phyloP scores from a whole-genome alignment of 768 basidiomycete species.

The Hebeloma cylindrosporum region DNA sequence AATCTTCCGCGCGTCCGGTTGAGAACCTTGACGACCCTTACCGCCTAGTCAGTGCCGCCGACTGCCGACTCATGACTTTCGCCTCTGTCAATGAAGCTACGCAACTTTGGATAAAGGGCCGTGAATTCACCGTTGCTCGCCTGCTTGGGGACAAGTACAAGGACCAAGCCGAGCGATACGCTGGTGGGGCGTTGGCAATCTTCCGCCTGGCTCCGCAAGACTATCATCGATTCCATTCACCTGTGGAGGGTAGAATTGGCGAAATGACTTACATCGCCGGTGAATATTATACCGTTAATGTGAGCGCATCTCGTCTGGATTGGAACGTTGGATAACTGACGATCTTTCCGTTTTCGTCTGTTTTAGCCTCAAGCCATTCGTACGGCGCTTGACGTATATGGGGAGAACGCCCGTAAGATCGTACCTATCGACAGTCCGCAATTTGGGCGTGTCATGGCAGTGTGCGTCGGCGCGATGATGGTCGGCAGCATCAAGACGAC shows the following conservation, averaged over 20 bases:
- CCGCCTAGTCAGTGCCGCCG: conserved; percentile 85
- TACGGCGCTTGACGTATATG: conserved; percentile 87
- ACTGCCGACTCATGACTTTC: conserved; percentile 96
- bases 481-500: conserved; percentile 88
- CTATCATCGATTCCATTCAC: conserved; percentile 92
- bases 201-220: conserved; percentile 94
- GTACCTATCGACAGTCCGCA: conserved; percentile 87
- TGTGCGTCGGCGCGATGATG: conserved; percentile 95
- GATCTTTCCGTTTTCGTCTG: not conserved
- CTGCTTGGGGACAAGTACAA: conserved; percentile 81
- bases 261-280: conserved; percentile 81
- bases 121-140: conserved; percentile 81
- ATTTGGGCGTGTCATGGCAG: conserved; percentile 91
- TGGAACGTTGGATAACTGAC: not conserved
- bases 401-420: conserved; percentile 91
- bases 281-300: conserved; percentile 96
- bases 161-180: conserved; percentile 65
- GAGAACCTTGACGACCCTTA: conserved; percentile 71
- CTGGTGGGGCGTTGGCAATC: conserved; percentile 82
- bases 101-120: conserved; percentile 93
- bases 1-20: conserved; percentile 74
- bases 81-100: conserved; percentile 85
- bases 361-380: conserved; percentile 88
- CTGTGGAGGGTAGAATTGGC: conserved; percentile 84
- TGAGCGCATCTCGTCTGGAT: conserved; percentile 30